Conservation (phyloP, 176 grass and related monocot species). For the Echinochloa phyllopogon region DNA sequence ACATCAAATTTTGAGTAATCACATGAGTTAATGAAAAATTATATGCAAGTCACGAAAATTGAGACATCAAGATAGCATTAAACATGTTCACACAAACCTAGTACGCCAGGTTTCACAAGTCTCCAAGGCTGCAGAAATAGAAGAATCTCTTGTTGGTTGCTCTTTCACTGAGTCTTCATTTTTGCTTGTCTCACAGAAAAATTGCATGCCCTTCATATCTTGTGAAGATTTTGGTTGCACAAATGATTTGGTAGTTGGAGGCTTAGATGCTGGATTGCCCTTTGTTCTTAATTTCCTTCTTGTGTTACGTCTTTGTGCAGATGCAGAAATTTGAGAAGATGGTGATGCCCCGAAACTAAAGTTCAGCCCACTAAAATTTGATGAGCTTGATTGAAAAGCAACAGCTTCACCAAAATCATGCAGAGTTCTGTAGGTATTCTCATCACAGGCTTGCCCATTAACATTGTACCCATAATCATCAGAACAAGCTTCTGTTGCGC, state of each 20-base stretch:
- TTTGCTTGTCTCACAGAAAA: conserved; percentile 46
- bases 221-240: conserved; percentile 42
- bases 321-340: conserved; percentile 30
- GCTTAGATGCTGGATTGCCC: conserved; percentile 35
- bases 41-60: conserved; percentile 25
- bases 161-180: conserved; percentile 42
- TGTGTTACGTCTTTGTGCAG: conserved; percentile 47
- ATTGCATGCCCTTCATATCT: conserved; percentile 44
- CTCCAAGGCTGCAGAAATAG: conserved; percentile 50
- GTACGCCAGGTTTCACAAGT: conserved; percentile 88
- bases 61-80: conserved; percentile 29
- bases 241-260: conserved; percentile 40
- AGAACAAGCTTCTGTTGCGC: conserved; percentile 38
- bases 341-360: conserved; percentile 55
- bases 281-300: conserved; percentile 82
- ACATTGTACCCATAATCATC: conserved; percentile 22
- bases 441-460: conserved; percentile 36
- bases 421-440: conserved; percentile 9
- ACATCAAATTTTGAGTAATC: conserved; percentile 24
- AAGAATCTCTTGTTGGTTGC: conserved; percentile 35
- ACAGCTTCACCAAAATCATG: conserved; percentile 31
- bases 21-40: conserved; percentile 6
- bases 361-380: conserved; percentile 43
- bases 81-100: conserved; percentile 58
- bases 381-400: conserved; percentile 41